Evolutionary conservation across 2,329 filamentous ascomycete genomes (phyloP).

Genomic region (Escovopsis sp.): DNA sequence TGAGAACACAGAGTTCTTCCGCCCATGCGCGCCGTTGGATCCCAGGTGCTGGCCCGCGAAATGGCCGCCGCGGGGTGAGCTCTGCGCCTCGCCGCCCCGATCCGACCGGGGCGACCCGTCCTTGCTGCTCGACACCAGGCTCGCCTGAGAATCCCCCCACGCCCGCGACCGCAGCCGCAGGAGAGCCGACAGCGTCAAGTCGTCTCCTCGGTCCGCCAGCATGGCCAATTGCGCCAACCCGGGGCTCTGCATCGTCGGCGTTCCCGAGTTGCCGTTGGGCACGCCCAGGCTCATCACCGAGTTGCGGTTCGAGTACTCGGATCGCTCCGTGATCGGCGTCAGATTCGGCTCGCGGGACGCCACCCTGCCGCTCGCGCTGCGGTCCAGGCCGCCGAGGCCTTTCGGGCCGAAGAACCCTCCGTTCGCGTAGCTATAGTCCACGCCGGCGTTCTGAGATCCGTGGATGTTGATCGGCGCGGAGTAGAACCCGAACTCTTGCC

Average conservation of each 20-base stretch:
- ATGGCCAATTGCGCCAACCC: conserved; percentile 64
- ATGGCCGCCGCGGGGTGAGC: conserved; percentile 23
- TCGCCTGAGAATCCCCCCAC: conserved; percentile 70
- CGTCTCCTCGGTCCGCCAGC: conserved; percentile 39
- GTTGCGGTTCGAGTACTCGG: conserved; percentile 91
- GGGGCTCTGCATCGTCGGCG: conserved; percentile 44
- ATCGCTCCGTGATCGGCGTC: conserved; percentile 90
- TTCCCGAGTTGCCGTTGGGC: conserved; percentile 26
- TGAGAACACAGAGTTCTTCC: conserved; percentile 37
- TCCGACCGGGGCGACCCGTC: conserved; percentile 37
- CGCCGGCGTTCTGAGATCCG: conserved; percentile 25
- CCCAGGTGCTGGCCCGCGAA: conserved; percentile 6
- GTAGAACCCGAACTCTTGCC: conserved; percentile 94
- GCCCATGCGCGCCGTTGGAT: conserved; percentile 19
- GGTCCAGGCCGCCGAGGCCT: conserved; percentile 37
- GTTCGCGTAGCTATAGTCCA: conserved; percentile 47
- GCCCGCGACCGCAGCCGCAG: conserved; percentile 59
- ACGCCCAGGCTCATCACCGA: conserved; percentile 61
- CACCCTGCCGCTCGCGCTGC: conserved; percentile 58
- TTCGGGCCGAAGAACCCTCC: conserved; percentile 83
- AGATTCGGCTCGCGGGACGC: conserved; percentile 77
- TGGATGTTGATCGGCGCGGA: conserved; percentile 39
- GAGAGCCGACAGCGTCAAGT: conserved; percentile 60
- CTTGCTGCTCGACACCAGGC: conserved; percentile 41
- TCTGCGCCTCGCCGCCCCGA: conserved; percentile 29